Base-by-base conservation (phyloP, 805 yeast genomes). In the Zygotorulaspora chibaensis region DNA sequence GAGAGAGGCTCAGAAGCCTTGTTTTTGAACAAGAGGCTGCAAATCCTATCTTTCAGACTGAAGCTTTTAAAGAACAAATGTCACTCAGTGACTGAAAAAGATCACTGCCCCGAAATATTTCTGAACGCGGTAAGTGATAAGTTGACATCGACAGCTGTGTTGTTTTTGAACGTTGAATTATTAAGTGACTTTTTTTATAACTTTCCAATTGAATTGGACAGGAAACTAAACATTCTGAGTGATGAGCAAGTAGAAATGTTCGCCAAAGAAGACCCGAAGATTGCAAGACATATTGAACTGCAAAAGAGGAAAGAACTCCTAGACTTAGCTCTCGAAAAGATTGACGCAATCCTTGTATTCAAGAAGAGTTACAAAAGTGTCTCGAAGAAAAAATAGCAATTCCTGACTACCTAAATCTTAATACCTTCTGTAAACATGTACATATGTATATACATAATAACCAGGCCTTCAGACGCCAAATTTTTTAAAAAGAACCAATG, bases 181-280 rank as follows among this genome's bases (percentile, higher is more conserved):
- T 71, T 93, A 51, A 85, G 95, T 54, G 99, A 95, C 66, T 93
- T 93, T 61, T 95, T 91, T 63, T 93, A 95, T 66, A 88, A 89
- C 56, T 91, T 93, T 67, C 98, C 99, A 2, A 76, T 98, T 48
- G 97, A 89, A 65, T 73, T 93, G 51, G 99, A 93, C 63, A 73
- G 73, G 42, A 80, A 81, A 53, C 75, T 93, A 45, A 72, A 74
- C 49, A 74, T 75, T 35, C 70, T 93, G 58, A 71, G 79, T 8
- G 74, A 75, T 41, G 95, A 87, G 43, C 95, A 90, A 60, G 75
- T 93, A 41, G 97, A 90, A 58, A 68, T 69, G 48, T 87, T 91
- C 69, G 99, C 99, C 0, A 87, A 88, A 56, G 97, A 93, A 66
- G 96, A 93, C 67, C 93, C 96, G 16, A 86, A 83, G 67, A 80